Conservation (phyloP, 257 asterid genomes). For the Jaltomata sinuosa region DNA sequence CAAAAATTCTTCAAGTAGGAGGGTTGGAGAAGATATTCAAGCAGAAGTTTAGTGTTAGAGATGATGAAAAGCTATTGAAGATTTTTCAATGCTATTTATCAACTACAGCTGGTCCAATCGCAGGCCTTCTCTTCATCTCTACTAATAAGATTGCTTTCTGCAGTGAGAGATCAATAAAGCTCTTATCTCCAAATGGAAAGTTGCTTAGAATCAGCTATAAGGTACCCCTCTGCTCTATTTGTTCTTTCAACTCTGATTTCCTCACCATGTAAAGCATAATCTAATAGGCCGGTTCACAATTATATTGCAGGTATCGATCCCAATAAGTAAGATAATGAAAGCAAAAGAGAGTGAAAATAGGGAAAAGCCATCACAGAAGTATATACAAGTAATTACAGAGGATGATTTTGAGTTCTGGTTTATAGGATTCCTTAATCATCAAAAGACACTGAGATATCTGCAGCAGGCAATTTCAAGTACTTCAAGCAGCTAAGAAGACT, state of each 20-base stretch:
- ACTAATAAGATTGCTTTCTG: background rate
- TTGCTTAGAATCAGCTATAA: background rate
- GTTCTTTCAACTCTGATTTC: background rate
- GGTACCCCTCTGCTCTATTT: background rate
- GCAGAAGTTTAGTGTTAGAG: too few species aligned
- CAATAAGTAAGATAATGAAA: too few species aligned
- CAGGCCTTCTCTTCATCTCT: background rate
- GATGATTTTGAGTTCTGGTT: background rate
- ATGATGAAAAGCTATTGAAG: background rate
- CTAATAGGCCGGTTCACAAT: background rate
- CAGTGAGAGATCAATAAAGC: background rate
- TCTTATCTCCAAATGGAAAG: background rate
- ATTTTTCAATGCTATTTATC: background rate
- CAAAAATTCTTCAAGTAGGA: background rate
- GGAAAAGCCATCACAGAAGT: slow-evolving; percentile 7
- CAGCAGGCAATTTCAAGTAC: background rate
- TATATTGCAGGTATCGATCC: too few species aligned
- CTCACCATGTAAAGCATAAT: background rate
- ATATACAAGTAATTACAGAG: slow-evolving; percentile 27
- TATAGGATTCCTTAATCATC: background rate
- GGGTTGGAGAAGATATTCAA: background rate
- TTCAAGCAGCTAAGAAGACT: background rate
- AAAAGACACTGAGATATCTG: background rate
- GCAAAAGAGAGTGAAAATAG: too few species aligned
- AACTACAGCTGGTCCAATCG: background rate